phyloP scores from a whole-genome alignment of 75 land plant species.

The Pinus tabuliformis region DNA sequence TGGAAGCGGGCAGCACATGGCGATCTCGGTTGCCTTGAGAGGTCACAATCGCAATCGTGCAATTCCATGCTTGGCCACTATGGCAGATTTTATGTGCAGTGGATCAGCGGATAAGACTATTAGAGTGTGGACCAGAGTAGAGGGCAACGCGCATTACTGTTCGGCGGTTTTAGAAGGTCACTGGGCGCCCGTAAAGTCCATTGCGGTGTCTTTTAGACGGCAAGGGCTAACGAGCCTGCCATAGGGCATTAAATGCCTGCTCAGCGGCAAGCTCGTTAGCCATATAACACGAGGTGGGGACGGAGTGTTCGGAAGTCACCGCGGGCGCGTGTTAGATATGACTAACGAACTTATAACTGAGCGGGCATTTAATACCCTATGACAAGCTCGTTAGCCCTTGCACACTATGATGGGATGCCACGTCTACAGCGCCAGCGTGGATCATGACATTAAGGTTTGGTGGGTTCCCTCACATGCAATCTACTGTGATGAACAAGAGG shows the following conservation, averaged over 20 bases:
- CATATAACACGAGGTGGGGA: too few relatives aligned
- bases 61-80: conserved; percentile 50
- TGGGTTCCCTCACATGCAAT: conserved; percentile 6
- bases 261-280: too few relatives aligned
- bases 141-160: conserved; percentile 25
- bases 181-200: conserved; percentile 44
- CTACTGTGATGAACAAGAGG: too few relatives aligned
- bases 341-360: too few relatives aligned
- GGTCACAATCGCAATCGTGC: conserved; percentile 48
- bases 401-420: conserved; percentile 5
- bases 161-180: conserved; percentile 63
- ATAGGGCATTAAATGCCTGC: too few relatives aligned
- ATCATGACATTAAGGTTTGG: conserved; percentile 57
- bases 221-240: too few relatives aligned
- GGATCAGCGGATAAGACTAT: conserved; percentile 69
- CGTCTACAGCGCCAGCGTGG: conserved; percentile 62
- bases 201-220: conserved; percentile 2
- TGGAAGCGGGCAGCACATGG: conserved; percentile 22
- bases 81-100: conserved; percentile 39
- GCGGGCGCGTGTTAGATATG: too few relatives aligned
- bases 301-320: too few relatives aligned
- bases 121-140: conserved; percentile 39
- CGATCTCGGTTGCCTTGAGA: conserved; percentile 32
- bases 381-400: too few relatives aligned
- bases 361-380: too few relatives aligned